Evolutionary conservation across 345 rosid species (phyloP).

Genomic region (Excoecaria agallocha): DNA sequence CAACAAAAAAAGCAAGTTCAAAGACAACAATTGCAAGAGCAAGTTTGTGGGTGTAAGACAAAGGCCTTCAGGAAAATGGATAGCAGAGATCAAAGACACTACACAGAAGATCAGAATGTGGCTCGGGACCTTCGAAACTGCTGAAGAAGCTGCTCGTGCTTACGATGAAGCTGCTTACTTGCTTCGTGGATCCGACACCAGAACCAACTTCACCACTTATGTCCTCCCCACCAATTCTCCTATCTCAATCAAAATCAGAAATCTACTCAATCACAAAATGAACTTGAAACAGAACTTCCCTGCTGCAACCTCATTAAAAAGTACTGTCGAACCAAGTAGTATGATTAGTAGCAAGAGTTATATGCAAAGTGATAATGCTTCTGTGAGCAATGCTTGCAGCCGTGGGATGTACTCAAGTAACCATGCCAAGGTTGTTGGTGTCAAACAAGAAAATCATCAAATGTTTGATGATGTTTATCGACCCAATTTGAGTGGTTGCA

Average conservation of each 20-base stretch:
- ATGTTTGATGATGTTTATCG: slow-evolving; percentile 46
- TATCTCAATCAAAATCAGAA: slow-evolving; percentile 64
- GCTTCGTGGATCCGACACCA: slow-evolving; percentile 78
- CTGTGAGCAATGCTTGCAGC: not conserved
- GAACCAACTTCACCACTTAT: slow-evolving; percentile 66
- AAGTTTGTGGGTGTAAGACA: slow-evolving; percentile 86
- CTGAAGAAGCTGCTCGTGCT: slow-evolving; percentile 85
- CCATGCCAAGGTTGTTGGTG: not conserved
- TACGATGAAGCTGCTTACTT: slow-evolving; percentile 90
- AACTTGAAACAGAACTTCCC: slow-evolving; percentile 35
- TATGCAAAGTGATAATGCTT: slow-evolving; percentile 12
- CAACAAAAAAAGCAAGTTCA: slow-evolving; percentile 29
- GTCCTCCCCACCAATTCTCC: slow-evolving; percentile 45
- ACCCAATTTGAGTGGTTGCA: slow-evolving; percentile 49
- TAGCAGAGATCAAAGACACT: slow-evolving; percentile 91
- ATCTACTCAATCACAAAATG: slow-evolving; percentile 69
- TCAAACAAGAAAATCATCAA: slow-evolving; percentile 22
- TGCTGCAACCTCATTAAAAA: slow-evolving; percentile 8
- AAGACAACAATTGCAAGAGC: slow-evolving; percentile 29
- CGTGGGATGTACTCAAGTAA: not conserved
- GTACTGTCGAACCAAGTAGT: slow-evolving; percentile 27
- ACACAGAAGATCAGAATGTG: slow-evolving; percentile 87
- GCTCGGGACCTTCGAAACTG: slow-evolving; percentile 80
- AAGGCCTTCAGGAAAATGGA: slow-evolving; percentile 93
- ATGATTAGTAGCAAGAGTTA: slow-evolving; percentile 8